Evolutionary conservation across 2,329 filamentous ascomycete genomes (phyloP).

Genomic region (Colletotrichum sublineola): DNA sequence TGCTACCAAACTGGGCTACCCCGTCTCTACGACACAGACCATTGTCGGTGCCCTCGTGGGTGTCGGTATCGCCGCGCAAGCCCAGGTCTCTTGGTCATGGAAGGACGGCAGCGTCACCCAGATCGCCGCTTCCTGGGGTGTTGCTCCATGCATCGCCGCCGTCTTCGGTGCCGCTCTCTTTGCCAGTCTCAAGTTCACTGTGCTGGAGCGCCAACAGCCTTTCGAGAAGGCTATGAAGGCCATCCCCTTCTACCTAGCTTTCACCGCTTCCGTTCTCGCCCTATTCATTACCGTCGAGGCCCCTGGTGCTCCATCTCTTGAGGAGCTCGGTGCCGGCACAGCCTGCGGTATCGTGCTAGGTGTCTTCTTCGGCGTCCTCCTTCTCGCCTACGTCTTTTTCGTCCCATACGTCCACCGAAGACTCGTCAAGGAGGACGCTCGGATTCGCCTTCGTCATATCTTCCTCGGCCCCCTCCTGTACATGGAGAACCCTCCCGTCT

Average conservation of each 20-base stretch:
- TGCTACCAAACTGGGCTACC: conserved; percentile 39
- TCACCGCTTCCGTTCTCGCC: conserved; percentile 45
- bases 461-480: conserved; percentile 54
- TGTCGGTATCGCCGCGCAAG: conserved; percentile 49
- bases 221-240: conserved; percentile 42
- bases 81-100: conserved; percentile 45
- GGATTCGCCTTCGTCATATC: conserved; percentile 51
- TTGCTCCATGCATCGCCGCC: conserved; percentile 44
- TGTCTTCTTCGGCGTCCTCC: conserved; percentile 50
- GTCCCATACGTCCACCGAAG: conserved; percentile 53
- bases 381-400: conserved; percentile 52
- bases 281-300: conserved; percentile 45
- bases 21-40: conserved; percentile 40
- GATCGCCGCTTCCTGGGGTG: conserved; percentile 44
- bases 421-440: conserved; percentile 50
- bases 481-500: conserved; percentile 45
- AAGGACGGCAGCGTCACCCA: conserved; percentile 43
- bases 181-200: conserved; percentile 41
- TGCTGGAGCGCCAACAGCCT: conserved; percentile 41
- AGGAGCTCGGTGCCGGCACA: conserved; percentile 52
- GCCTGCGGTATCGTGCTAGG: conserved; percentile 47
- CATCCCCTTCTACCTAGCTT: conserved; percentile 46
- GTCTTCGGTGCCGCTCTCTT: conserved; percentile 42
- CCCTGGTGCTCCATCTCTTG: conserved; percentile 44
- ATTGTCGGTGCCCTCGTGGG: conserved; percentile 41